Evolutionary conservation across 2,329 filamentous ascomycete genomes (phyloP), one percentile per base, ranked within the genome.

Genomic region (Meredithiella fracta): DNA sequence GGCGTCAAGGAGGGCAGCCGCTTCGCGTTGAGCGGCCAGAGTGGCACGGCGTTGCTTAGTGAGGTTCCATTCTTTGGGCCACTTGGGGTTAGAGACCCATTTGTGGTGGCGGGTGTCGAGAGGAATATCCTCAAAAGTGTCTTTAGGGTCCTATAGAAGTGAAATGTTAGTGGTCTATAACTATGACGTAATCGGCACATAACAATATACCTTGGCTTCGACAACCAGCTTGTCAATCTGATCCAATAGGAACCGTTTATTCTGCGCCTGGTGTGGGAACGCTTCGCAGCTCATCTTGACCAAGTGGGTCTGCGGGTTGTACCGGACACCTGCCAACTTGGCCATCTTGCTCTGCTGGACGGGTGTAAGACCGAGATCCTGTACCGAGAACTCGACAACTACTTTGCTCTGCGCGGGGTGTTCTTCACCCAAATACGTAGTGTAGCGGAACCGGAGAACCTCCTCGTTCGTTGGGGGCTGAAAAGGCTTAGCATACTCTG

Each of bases 341-440:
- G 85, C 84, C 60, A 98, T 76, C 69, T 96, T 98, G 65, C 77
- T 67, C 60, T 77, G 75, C 69, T 96, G 86, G 38, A 74, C 69
- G 15, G 78, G 70, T 23, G 77, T 81, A 55, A 95, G 76, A 59
- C 76, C 71, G 59, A 96, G 71, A 69, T 95, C 88, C 56, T 70
- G 69, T 15, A 85, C 83, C 60, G 76, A 80, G 70, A 97, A 94
- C 67, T 96, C 86, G 56, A 97, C 81, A 11, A 97, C 90, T 20
- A 98, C 90, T 74, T 98, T 98, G 66, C 82, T 83, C 69, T 89
- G 82, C 2, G 91, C 88, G 0, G 92, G 91, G 70, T 98, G 94
- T 56, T 79, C 74, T 70, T 97, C 92, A 64, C 91, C 91, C 77
- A 98, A 84, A 71, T 97, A 97, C 38, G 85, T 90, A 15, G 92